Conservation (phyloP, 306 rosid species). For the Cucurbita moschata region DNA sequence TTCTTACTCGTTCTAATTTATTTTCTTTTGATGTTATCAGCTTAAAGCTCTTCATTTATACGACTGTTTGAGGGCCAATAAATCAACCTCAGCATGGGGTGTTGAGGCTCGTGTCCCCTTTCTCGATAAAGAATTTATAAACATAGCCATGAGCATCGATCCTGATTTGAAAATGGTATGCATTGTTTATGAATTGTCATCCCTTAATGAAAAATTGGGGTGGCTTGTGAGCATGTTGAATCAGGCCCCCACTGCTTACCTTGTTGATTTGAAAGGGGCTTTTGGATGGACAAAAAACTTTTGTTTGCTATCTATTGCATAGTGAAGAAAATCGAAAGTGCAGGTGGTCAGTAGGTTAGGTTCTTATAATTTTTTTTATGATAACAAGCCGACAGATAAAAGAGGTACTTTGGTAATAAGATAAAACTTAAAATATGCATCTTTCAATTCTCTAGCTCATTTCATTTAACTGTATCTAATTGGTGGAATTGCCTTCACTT, state of each 20-base stretch:
- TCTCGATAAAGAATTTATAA: conserved; percentile 75
- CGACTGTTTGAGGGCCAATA: conserved; percentile 92
- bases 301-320: neutral
- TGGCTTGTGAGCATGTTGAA: neutral
- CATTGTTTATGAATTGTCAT: neutral
- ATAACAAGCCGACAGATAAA: neutral
- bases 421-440: neutral
- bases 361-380: neutral
- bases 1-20: conserved; percentile 1
- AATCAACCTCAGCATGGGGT: conserved; percentile 98
- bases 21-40: conserved; percentile 24
- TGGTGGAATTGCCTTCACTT: neutral
- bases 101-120: conserved; percentile 97
- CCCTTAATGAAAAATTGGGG: neutral
- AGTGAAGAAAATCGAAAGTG: neutral
- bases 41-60: conserved; percentile 92
- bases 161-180: conserved; percentile 92
- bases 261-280: neutral
- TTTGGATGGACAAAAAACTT: neutral
- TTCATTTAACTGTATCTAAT: neutral
- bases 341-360: neutral
- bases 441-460: neutral
- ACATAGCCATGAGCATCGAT: conserved; percentile 64
- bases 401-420: neutral
- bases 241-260: neutral